phyloP scores from a whole-genome alignment of 2,329 filamentous ascomycete genomes.

The Claviceps sp. region DNA sequence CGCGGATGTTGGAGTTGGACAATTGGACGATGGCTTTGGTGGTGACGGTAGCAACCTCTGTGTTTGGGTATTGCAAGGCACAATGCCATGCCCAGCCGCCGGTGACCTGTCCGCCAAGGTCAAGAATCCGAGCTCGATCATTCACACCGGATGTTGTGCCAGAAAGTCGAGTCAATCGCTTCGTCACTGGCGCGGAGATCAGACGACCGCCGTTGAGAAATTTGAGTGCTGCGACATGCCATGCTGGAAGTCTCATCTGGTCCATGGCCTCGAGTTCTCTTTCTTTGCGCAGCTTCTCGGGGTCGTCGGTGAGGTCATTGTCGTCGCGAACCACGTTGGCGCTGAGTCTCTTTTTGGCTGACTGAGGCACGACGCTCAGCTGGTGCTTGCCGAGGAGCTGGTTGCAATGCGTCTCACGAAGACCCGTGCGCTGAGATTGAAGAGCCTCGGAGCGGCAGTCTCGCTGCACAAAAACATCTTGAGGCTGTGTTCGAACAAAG shows the following conservation, averaged over 20 bases:
- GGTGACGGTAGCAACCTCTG: conserved; percentile 78
- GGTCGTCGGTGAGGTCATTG: conserved; percentile 47
- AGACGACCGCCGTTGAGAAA: conserved; percentile 51
- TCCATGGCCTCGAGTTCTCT: conserved; percentile 69
- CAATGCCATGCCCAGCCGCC: conserved; percentile 97
- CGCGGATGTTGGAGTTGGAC: conserved; percentile 62
- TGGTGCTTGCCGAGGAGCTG: conserved; percentile 78
- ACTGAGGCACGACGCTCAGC: conserved; percentile 54
- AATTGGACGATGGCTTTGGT: conserved; percentile 58
- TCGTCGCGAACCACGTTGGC: conserved; percentile 63
- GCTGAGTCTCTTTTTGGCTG: conserved; percentile 56
- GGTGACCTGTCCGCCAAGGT: conserved; percentile 71
- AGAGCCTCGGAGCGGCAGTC: conserved; percentile 78
- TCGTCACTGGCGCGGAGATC: conserved; percentile 49
- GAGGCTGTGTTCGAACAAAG: conserved; percentile 47
- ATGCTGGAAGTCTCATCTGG: conserved; percentile 50
- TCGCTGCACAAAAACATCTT: conserved; percentile 75
- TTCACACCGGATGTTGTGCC: conserved; percentile 30
- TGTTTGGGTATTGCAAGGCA: conserved; percentile 70
- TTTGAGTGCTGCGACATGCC: conserved; percentile 49
- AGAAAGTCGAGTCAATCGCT: conserved; percentile 43
- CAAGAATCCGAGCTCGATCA: conserved; percentile 57
- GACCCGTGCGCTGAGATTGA: conserved; percentile 67
- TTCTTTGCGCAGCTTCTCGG: conserved; percentile 51
- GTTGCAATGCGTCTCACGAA: conserved; percentile 59